Evolutionary conservation across 202 grass and related monocot species (phyloP), one percentile per base, ranked within the genome.

Genomic region (Bolboschoenoplectus hybrid): DNA sequence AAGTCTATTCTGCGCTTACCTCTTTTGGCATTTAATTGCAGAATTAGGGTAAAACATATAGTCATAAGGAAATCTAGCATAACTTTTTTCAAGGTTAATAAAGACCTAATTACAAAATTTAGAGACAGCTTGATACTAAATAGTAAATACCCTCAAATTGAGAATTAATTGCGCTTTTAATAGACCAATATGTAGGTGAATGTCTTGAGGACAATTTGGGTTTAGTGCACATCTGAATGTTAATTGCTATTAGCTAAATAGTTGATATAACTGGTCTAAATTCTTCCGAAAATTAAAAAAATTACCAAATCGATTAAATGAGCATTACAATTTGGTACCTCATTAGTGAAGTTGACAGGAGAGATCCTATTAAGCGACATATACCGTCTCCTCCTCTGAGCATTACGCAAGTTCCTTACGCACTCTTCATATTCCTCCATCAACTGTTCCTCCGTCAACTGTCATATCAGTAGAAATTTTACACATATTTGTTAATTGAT

Each of bases 391-490:
- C 57, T 86, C 56, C 91, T 87, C 65, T 99, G 93, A 85, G 92
- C 85, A 67, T 94, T 97, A 44, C 89, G 86, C 50, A 97, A 78
- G 84, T 80, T 89, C 16, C 74, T 62, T 70, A 91, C 92, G 63
- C 97, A 99, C 52, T 74, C 77, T 86, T 97, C 89, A 34, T 99
- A 99, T 57, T 83, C 84, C 85, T 91, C 89, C 93, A 99, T 99
- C 85, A 94, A 46, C 77, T 90, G 91, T 81, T 87, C 90, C 91
- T 91, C 89, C 13, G 93, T 94, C 92, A 99, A 86, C 97, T 99
- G 83, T 71, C 46, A 88, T 86, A 34, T 49, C 55, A 80, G 3
- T 44, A 41, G 0, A 85, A 88, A 74, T 88, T 71, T 73, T 50
- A 68, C 35, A 74, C 14, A 81, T 57, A 60, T 17, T 80, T 61